These are phyloP conservation scores for Blepharisma stoltei DNA, from an alignment of 73 alveolate genomes.

Conservation along the genomic window DNA sequence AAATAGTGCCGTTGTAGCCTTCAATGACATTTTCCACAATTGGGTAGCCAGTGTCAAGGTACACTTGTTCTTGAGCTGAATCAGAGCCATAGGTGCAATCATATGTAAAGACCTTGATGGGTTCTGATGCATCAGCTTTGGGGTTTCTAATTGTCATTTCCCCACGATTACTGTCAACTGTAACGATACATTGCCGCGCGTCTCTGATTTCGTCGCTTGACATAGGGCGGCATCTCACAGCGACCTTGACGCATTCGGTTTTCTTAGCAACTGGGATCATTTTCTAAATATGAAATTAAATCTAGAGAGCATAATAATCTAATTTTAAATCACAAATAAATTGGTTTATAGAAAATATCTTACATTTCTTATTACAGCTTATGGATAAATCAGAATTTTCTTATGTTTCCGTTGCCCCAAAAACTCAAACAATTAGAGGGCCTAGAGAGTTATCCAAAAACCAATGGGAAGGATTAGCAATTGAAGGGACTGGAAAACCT, in stretches of 20 bases:
- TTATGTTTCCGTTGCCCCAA: slow-evolving; percentile 12
- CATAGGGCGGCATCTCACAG: slow-evolving; percentile 91
- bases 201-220: slow-evolving; percentile 75
- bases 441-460: background rate
- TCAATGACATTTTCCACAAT: slow-evolving; percentile 90
- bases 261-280: slow-evolving; percentile 33
- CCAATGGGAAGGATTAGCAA: slow-evolving; percentile 16
- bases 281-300: no score
- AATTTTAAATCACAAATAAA: no score
- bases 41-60: slow-evolving; percentile 82
- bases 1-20: slow-evolving; percentile 97
- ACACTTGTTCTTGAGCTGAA: slow-evolving; percentile 75
- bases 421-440: background rate
- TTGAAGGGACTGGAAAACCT: slow-evolving; percentile 8
- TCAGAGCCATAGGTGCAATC: slow-evolving; percentile 82
- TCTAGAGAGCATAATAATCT: no score
- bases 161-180: slow-evolving; percentile 77
- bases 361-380: no score
- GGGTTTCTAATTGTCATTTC: slow-evolving; percentile 74
- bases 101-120: slow-evolving; percentile 79
- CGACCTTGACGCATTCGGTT: slow-evolving; percentile 93
- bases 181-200: slow-evolving; percentile 76
- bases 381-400: slow-evolving; percentile 24
- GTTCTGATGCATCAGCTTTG: slow-evolving; percentile 61
- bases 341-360: no score